These are phyloP conservation scores for Limnanthes douglasii DNA, from an alignment of 345 rosid species.

Conservation along the genomic window DNA sequence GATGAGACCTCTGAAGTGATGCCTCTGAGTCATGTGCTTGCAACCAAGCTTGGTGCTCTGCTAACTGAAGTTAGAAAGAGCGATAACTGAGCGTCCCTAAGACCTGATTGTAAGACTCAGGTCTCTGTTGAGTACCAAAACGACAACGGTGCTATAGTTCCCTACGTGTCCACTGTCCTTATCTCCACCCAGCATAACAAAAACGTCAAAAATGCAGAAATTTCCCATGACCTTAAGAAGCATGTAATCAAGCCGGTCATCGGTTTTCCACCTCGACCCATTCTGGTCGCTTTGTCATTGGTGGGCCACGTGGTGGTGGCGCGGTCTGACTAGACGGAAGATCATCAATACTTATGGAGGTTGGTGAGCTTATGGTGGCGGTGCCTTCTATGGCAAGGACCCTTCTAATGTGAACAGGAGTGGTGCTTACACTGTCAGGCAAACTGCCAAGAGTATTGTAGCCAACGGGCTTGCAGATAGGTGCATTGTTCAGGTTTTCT, in stretches of 20 bases:
- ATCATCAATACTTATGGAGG: slow-evolving; percentile 42
- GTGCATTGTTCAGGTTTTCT: slow-evolving; percentile 36
- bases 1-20: slow-evolving; percentile 37
- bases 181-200: slow-evolving; percentile 47
- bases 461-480: slow-evolving; percentile 38
- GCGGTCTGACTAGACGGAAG: slow-evolving; percentile 39
- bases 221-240: slow-evolving; percentile 49
- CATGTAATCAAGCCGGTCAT: slow-evolving; percentile 38
- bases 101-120: slow-evolving; percentile 45
- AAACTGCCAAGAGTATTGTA: slow-evolving; percentile 48
- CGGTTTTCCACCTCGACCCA: slow-evolving; percentile 55
- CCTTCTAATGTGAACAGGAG: slow-evolving; percentile 49
- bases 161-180: slow-evolving; percentile 34
- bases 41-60: slow-evolving; percentile 38
- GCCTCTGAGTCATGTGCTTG: slow-evolving; percentile 46
- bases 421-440: slow-evolving; percentile 47
- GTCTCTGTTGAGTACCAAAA: slow-evolving; percentile 41
- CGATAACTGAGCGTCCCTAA: slow-evolving; percentile 32
- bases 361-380: slow-evolving; percentile 45
- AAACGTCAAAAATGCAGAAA: slow-evolving; percentile 37
- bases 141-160: slow-evolving; percentile 41
- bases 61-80: slow-evolving; percentile 50
- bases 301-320: slow-evolving; percentile 44
- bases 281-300: slow-evolving; percentile 47
- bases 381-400: slow-evolving; percentile 48